Conservation (phyloP, 2,329 filamentous ascomycete genomes). For the Exophiala alcalophila region DNA sequence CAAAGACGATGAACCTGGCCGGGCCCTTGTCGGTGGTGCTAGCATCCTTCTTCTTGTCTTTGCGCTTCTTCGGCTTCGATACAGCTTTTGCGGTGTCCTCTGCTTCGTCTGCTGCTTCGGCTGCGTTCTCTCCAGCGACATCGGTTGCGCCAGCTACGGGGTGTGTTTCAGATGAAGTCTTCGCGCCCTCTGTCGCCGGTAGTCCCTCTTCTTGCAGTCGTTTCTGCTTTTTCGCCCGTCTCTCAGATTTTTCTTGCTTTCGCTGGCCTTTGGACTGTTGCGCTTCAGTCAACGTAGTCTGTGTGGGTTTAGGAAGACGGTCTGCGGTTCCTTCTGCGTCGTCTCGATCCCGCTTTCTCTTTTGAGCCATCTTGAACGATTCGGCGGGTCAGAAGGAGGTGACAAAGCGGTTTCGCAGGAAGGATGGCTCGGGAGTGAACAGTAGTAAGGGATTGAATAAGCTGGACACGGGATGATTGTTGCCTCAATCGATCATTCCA, state of each 20-base stretch:
- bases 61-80: slow-evolving; percentile 31
- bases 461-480: no score
- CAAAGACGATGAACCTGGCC: slow-evolving; percentile 71
- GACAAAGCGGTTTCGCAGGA: no score
- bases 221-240: slow-evolving; percentile 28
- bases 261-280: slow-evolving; percentile 22
- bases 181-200: neutral
- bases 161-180: neutral
- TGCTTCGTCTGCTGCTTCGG: slow-evolving; percentile 33
- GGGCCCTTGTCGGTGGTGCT: slow-evolving; percentile 23
- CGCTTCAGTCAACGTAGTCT: no score
- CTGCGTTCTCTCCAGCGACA: neutral
- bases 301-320: no score
- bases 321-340: no score
- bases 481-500: no score
- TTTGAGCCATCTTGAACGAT: slow-evolving; percentile 25
- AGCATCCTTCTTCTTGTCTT: slow-evolving; percentile 27
- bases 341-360: slow-evolving; percentile 25
- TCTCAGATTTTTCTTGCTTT: slow-evolving; percentile 28
- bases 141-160: neutral
- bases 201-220: slow-evolving; percentile 4
- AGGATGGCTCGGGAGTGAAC: no score
- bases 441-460: no score
- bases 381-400: no score
- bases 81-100: no score